phyloP scores from a whole-genome alignment of 345 rosid species.

The Raphanus raphanistrum region DNA sequence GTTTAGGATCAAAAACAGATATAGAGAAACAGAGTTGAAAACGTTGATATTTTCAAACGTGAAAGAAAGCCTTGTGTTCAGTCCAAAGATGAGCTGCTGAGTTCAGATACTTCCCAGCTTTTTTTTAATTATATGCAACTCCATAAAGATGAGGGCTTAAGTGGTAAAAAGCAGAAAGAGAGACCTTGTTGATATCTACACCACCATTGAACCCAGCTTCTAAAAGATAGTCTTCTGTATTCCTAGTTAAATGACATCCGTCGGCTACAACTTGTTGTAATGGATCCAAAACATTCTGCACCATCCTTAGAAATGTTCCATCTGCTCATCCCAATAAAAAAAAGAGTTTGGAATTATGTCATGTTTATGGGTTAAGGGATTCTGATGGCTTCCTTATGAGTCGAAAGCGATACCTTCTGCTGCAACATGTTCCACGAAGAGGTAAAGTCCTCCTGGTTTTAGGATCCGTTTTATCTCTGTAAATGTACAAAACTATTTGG shows the following conservation, averaged over 20 bases:
- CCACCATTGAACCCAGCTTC: constrained; percentile 58
- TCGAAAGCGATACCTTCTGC: constrained; percentile 57
- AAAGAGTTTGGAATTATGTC: constrained; percentile 40
- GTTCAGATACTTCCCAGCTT: not conserved
- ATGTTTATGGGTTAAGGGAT: no score
- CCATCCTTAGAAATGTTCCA: constrained; percentile 60
- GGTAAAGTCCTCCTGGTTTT: constrained; percentile 69
- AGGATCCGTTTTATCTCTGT: constrained; percentile 81
- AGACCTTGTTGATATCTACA: constrained; percentile 45
- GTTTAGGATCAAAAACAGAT: not conserved
- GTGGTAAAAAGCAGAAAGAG: constrained; percentile 42
- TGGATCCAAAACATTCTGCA: constrained; percentile 64
- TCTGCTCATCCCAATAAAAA: constrained; percentile 54
- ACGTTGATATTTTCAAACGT: not conserved
- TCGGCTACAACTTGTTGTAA: constrained; percentile 65
- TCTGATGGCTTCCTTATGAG: constrained; percentile 47
- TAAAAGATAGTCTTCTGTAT: constrained; percentile 55
- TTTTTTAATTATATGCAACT: constrained; percentile 53
- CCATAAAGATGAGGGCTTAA: constrained; percentile 73
- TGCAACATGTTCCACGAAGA: constrained; percentile 88
- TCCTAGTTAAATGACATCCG: constrained; percentile 78
- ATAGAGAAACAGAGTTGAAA: not conserved
- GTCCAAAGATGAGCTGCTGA: not conserved
- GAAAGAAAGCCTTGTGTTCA: not conserved
- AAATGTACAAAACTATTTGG: not conserved